Evolutionary conservation across 306 rosid genomes (phyloP).

Genomic region (Comarum palustre): DNA sequence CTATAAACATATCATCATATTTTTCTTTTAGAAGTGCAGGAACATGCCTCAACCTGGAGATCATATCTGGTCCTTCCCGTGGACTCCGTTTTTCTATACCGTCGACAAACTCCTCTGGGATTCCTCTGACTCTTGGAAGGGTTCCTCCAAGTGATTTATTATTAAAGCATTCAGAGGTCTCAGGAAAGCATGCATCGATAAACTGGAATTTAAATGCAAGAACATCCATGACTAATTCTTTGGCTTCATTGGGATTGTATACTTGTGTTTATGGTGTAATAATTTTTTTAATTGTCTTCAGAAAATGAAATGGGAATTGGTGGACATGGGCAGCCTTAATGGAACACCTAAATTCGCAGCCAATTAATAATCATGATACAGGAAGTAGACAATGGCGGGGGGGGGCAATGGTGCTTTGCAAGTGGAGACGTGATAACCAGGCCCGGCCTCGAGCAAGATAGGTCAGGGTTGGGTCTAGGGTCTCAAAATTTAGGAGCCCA

Average conservation of each 20-base stretch:
- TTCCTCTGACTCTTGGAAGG: constrained; percentile 80
- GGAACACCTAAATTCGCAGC: constrained; percentile 79
- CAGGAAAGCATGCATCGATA: constrained; percentile 89
- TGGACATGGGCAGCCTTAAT: constrained; percentile 94
- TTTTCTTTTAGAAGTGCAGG: constrained; percentile 86
- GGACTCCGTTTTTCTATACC: constrained; percentile 54
- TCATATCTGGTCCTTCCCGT: constrained; percentile 75
- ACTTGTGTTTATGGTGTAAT: constrained; percentile 19
- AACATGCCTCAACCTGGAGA: constrained; percentile 87
- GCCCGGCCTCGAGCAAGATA: no score
- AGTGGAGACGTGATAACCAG: constrained; percentile 75
- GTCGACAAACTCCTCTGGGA: constrained; percentile 53
- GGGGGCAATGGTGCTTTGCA: constrained; percentile 60
- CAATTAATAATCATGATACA: constrained; percentile 65
- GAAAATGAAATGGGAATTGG: constrained; percentile 92
- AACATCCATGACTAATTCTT: constrained; percentile 18
- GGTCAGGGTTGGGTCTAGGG: no score
- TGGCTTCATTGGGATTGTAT: constrained; percentile 26
- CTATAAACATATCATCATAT: constrained; percentile 53
- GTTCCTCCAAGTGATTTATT: constrained; percentile 73
- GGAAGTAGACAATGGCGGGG: constrained; percentile 85
- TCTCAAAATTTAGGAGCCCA: no score
- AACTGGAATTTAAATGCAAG: constrained; percentile 84
- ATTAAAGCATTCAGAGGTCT: constrained; percentile 80
- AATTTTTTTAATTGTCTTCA: constrained; percentile 37